phyloP scores from a whole-genome alignment of 1,139 yeast species.

The Suhomyces choctaworum region DNA sequence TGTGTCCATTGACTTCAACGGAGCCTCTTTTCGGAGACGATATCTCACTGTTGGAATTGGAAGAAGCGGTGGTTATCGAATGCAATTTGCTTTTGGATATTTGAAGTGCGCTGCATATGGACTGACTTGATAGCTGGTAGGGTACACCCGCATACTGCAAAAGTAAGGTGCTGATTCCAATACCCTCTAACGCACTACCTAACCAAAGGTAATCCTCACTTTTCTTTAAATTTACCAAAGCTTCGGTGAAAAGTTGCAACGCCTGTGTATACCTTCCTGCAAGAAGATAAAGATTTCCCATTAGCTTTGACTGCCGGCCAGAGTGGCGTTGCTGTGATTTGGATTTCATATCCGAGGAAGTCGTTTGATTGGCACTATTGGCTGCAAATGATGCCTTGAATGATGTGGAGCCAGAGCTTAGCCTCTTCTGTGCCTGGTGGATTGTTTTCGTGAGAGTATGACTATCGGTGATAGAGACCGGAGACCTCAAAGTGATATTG shows the following conservation, averaged over 20 bases:
- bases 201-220: conserved; percentile 84
- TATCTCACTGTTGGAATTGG: conserved; percentile 10
- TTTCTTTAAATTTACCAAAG: conserved; percentile 58
- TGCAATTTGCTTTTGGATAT: conserved; percentile 28
- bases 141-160: conserved; percentile 60
- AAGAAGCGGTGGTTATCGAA: conserved; percentile 19
- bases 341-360: conserved; percentile 26
- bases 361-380: conserved; percentile 8
- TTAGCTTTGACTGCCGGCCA: conserved; percentile 75
- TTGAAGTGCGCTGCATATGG: conserved; percentile 23
- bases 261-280: conserved; percentile 82
- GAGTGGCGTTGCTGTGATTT: conserved; percentile 36
- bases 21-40: conserved; percentile 22
- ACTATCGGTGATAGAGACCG: conserved; percentile 61
- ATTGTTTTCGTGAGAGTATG: conserved; percentile 51
- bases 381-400: conserved; percentile 33
- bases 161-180: conserved; percentile 65
- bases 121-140: conserved; percentile 55
- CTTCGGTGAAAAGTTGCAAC: conserved; percentile 67
- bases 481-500: conserved; percentile 72
- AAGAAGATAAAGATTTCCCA: conserved; percentile 73
- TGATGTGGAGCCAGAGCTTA: conserved; percentile 41
- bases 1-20: conserved; percentile 14
- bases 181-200: conserved; percentile 80
- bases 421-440: conserved; percentile 49